Percentiles rank a stretch among this genome's conserved stretches.
Conservation (phyloP, 2,329 filamentous ascomycete species). For the Aspergillus cejpii region DNA sequence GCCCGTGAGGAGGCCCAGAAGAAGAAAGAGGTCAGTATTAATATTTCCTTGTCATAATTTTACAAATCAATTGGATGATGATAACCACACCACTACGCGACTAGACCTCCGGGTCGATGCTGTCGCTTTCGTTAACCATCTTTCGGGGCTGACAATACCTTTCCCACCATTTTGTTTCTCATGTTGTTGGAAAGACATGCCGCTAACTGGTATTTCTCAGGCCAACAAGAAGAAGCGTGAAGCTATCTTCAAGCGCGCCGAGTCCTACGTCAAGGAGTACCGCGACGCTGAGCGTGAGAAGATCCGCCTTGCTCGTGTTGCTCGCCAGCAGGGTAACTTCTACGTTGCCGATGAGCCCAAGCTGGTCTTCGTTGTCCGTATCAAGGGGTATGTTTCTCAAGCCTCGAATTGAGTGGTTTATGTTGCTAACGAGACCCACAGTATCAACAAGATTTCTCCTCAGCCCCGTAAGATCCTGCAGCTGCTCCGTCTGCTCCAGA, state of each 20-base stretch:
- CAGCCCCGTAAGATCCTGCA: constrained; percentile 99
- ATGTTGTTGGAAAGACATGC: constrained; percentile 11
- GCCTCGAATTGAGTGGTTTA: too few species aligned
- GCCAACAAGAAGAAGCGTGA: constrained; percentile 97
- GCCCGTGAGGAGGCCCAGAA: constrained; percentile 71
- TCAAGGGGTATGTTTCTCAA: constrained; percentile 69
- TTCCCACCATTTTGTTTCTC: constrained; percentile 13
- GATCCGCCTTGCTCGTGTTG: constrained; percentile 80
- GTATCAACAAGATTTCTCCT: constrained; percentile 99
- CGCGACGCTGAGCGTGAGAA: constrained; percentile 97
- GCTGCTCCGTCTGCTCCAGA: constrained; percentile 98
- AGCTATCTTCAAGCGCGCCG: constrained; percentile 99
- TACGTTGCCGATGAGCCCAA: constrained; percentile 93
- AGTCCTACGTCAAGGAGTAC: constrained; percentile 99
- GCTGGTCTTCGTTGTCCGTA: constrained; percentile 95
- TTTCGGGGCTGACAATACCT: constrained; percentile 65
- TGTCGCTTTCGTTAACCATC: constrained; percentile 63
- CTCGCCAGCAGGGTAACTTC: constrained; percentile 88
- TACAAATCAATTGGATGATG: constrained; percentile 60
- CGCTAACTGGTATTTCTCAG: constrained; percentile 46
- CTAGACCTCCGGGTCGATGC: constrained; percentile 91
- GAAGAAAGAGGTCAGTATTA: constrained; percentile 74
- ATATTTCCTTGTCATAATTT: constrained; percentile 12
- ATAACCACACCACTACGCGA: constrained; percentile 77
- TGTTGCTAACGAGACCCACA: constrained; percentile 27